Conservation (phyloP, 495 filamentous ascomycete species). For the Daldinia concentrica region DNA sequence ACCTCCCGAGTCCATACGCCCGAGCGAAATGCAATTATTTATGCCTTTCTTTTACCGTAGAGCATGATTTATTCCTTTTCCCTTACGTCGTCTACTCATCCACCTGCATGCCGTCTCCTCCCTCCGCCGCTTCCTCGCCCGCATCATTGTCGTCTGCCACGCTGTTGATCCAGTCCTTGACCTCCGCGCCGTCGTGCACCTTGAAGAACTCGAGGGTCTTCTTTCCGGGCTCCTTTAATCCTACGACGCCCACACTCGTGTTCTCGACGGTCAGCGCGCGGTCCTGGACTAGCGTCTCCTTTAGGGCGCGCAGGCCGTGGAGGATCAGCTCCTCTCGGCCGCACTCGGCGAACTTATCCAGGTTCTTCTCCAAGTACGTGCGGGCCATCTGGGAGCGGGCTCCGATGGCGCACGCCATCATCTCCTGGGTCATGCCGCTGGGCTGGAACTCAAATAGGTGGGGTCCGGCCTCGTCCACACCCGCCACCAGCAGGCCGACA, state of each 20-base stretch:
- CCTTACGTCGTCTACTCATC: constrained; percentile 56
- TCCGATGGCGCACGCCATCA: constrained; percentile 93
- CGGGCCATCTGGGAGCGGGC: constrained; percentile 96
- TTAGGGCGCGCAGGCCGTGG: constrained; percentile 90
- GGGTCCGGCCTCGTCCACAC: constrained; percentile 90
- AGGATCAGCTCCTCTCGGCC: constrained; percentile 84
- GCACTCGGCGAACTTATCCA: constrained; percentile 79
- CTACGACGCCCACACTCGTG: constrained; percentile 87
- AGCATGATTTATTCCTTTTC: not conserved
- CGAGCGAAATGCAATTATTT: constrained; percentile 37
- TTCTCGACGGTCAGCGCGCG: constrained; percentile 97
- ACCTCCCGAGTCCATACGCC: constrained; percentile 37
- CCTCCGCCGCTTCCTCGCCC: constrained; percentile 54
- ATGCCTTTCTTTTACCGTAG: not conserved
- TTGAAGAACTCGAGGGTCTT: constrained; percentile 80
- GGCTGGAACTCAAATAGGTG: constrained; percentile 99
- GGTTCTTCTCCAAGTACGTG: constrained; percentile 92
- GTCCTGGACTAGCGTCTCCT: constrained; percentile 95
- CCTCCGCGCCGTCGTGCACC: constrained; percentile 89
- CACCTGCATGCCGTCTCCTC: constrained; percentile 79
- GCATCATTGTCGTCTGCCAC: constrained; percentile 68
- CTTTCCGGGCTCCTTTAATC: constrained; percentile 65
- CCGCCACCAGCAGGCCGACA: constrained; percentile 91
- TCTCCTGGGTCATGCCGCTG: constrained; percentile 94
- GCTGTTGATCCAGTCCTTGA: constrained; percentile 78